A percentile compares a stretch with the other conserved stretches of the same genome.
phyloP scores from a whole-genome alignment of 1,284 basidiomycete species.

The Malassezia caprae region DNA sequence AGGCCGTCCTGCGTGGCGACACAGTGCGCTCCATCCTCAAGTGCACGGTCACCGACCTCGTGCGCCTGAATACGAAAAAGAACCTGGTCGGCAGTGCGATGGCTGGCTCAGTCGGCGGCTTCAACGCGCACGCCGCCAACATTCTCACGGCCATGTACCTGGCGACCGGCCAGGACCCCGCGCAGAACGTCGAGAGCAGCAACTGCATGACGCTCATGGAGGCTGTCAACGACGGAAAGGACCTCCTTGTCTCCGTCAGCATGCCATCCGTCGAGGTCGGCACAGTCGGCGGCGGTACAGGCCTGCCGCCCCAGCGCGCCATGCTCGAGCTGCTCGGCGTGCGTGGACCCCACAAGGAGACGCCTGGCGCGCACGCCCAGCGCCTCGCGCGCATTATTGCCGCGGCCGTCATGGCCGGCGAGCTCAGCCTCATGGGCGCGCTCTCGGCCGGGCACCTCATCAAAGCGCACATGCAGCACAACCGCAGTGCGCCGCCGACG shows the following conservation, averaged over 20 bases:
- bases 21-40: slow-evolving; percentile 84
- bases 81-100: slow-evolving; percentile 94
- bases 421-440: slow-evolving; percentile 44
- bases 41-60: slow-evolving; percentile 81
- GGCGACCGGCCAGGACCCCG: slow-evolving; percentile 95
- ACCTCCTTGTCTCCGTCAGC: slow-evolving; percentile 58
- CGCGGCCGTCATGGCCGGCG: slow-evolving; percentile 47
- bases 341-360: slow-evolving; percentile 34
- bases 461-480: slow-evolving; percentile 48
- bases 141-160: slow-evolving; percentile 89
- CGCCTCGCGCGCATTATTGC: slow-evolving; percentile 45
- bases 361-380: slow-evolving; percentile 46
- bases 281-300: slow-evolving; percentile 90
- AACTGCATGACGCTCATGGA: slow-evolving; percentile 99
- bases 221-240: slow-evolving; percentile 75
- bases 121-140: slow-evolving; percentile 97
- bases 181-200: slow-evolving; percentile 96
- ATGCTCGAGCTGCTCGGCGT: slow-evolving; percentile 47
- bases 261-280: slow-evolving; percentile 49
- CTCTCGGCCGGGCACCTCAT: slow-evolving; percentile 45
- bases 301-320: slow-evolving; percentile 36
- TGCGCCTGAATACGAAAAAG: slow-evolving; percentile 93
- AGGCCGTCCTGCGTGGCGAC: slow-evolving; percentile 80
- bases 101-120: slow-evolving; percentile 92
- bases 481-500: slow-evolving; percentile 41